Evolutionary conservation across 495 filamentous ascomycete species (phyloP), one percentile per base, ranked within the genome.

Genomic region (Aspergillus incahuasiensis): DNA sequence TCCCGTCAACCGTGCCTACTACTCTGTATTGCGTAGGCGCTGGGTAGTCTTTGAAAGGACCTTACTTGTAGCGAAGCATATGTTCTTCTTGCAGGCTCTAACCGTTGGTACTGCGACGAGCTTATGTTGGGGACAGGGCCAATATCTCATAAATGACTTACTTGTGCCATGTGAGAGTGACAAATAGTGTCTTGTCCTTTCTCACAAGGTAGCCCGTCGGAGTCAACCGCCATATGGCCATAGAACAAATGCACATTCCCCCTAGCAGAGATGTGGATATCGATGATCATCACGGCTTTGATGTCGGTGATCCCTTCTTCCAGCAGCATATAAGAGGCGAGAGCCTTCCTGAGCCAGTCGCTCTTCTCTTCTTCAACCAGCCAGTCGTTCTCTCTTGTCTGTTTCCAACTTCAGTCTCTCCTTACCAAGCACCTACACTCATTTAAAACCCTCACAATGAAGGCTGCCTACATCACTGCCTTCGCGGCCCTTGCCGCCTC

Each of bases 401-500:
- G 43, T 40, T 57, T 57, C 65, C 60, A 58, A 66, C 62, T 59
- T 43, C 52, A 62, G 64, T 69, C 71, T 65, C 58, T 74, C 71
- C 51, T 68, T 48, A 24, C 21, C 40, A 46, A 35, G 19, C 22
- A 32, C 25, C 15, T 18, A 57, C 50, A 46, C 40, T 44, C 55
- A 51, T 52, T 57, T 45, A 61, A 54, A 57, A 63, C 59, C 42
- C 15, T 32, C 34, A 74, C 30, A 56, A 72, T 74, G 71, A 74
- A 74, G 71, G 63, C 64, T 52, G 64, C 68, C 34, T 66, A 72
- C 39, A 55, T 66, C 50, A 57, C 70, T 50, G 59, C 61, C 52
- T n/a, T 74, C 48, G 69, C 69, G 50, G 61, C 68, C 49, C 48
- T 70, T 47, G 69, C 71, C 56, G 44, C 58, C 58, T 61, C 65